phyloP scores from a whole-genome alignment of 2,329 filamentous ascomycete genomes.

The Aspergillus tubingensis region DNA sequence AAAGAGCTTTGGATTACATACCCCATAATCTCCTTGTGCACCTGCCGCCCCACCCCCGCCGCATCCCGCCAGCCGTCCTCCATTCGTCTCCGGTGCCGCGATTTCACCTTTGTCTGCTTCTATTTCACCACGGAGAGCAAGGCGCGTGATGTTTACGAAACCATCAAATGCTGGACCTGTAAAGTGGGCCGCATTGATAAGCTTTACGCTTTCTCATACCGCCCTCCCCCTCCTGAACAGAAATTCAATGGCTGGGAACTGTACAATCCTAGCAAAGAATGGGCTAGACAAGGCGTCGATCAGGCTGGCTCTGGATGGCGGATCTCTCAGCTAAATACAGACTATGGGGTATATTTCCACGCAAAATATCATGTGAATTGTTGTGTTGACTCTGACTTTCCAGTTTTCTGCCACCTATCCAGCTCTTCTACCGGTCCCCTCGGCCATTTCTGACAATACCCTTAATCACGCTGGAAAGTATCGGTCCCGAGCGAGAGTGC shows the following conservation, averaged over 20 bases:
- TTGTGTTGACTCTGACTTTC: constrained; percentile 8
- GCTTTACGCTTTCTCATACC: constrained; percentile 86
- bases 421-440: constrained; percentile 77
- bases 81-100: constrained; percentile 83
- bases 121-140: constrained; percentile 74
- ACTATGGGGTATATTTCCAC: constrained; percentile 64
- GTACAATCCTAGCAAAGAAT: constrained; percentile 85
- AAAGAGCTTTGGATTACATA: constrained; percentile 92
- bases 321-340: constrained; percentile 82
- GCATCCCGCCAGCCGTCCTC: constrained; percentile 72
- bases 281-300: constrained; percentile 81
- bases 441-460: constrained; percentile 91
- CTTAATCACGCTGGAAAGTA: constrained; percentile 90
- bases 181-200: constrained; percentile 81
- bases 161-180: constrained; percentile 77
- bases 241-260: constrained; percentile 77
- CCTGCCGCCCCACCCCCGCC: constrained; percentile 71
- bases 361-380: background rate
- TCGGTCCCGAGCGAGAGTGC: constrained; percentile 84
- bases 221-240: constrained; percentile 71
- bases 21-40: constrained; percentile 83
- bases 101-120: constrained; percentile 92
- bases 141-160: constrained; percentile 84
- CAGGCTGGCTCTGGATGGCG: constrained; percentile 83
- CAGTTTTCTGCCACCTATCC: constrained; percentile 92